Conservation (phyloP, 768 basidiomycete species). For the Tricholoma sp. region DNA sequence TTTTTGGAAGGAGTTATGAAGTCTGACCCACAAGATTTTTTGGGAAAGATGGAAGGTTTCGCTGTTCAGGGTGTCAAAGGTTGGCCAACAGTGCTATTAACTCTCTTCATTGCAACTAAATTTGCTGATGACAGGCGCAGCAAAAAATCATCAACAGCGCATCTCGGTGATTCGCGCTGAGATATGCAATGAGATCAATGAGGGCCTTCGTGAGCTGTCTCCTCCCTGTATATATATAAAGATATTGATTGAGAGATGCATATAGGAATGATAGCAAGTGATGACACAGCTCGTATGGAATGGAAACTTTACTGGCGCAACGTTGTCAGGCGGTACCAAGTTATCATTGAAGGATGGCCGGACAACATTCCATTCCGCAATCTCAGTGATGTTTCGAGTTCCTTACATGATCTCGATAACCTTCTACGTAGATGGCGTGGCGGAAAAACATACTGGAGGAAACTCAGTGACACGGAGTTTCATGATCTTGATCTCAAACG, state of each 20-base stretch:
- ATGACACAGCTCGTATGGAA: conserved; percentile 7
- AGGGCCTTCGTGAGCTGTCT: conserved; percentile 1
- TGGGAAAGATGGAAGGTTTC: too few relatives aligned
- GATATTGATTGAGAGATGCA: too few relatives aligned
- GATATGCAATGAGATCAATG: conserved; percentile 3
- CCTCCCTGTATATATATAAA: not conserved
- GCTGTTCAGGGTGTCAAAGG: conserved; percentile 10
- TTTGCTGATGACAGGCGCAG: conserved; percentile 1
- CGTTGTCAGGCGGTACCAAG: too few relatives aligned
- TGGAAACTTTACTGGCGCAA: conserved; percentile 10
- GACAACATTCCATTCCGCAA: too few relatives aligned
- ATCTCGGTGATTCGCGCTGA: not conserved
- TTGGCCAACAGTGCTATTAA: not conserved
- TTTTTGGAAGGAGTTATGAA: conserved; percentile 2
- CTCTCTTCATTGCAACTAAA: too few relatives aligned
- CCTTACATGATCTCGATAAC: too few relatives aligned
- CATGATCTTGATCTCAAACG: too few relatives aligned
- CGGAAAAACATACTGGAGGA: too few relatives aligned
- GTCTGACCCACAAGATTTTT: conserved; percentile 3
- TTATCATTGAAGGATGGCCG: too few relatives aligned
- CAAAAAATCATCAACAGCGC: conserved; percentile 4
- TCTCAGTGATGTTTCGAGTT: too few relatives aligned
- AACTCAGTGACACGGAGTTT: too few relatives aligned
- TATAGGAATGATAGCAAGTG: conserved; percentile 1
- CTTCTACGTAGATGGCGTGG: too few relatives aligned